phyloP scores from a whole-genome alignment of 1,284 basidiomycete genomes.

The Salmacisia buchloeana region DNA sequence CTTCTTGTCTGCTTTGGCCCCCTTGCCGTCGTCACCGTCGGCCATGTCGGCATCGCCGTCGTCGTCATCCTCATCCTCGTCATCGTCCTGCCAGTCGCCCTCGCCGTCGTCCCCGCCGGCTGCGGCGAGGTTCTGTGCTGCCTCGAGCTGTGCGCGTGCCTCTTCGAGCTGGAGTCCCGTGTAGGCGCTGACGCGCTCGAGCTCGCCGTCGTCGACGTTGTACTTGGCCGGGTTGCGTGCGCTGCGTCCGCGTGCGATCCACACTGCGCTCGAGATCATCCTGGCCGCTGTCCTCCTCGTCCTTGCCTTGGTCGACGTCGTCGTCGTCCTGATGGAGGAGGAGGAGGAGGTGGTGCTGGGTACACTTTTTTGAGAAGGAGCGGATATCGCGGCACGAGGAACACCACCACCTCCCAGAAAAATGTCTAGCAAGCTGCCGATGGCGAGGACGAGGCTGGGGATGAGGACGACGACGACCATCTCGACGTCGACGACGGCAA shows the following conservation, averaged over 20 bases:
- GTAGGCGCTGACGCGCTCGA: conserved; percentile 81
- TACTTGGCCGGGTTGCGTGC: conserved; percentile 77
- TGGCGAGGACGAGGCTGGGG: background rate
- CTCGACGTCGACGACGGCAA: background rate
- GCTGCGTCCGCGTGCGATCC: conserved; percentile 80
- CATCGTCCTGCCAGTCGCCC: conserved; percentile 22
- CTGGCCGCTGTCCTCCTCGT: background rate
- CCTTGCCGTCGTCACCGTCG: conserved; percentile 50
- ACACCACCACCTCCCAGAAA: background rate
- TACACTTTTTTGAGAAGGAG: background rate
- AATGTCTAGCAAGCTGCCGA: too few species aligned
- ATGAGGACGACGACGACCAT: background rate
- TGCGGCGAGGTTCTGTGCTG: conserved; percentile 35
- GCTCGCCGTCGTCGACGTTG: conserved; percentile 80
- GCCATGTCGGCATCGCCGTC: conserved; percentile 23
- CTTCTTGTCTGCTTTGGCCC: conserved; percentile 52
- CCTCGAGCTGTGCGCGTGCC: conserved; percentile 74
- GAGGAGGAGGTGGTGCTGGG: background rate
- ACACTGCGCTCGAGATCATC: conserved; percentile 57
- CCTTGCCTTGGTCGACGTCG: background rate
- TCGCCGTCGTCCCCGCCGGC: conserved; percentile 28
- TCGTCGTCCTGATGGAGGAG: background rate
- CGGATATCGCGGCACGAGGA: background rate
- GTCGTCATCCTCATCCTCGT: conserved; percentile 28
- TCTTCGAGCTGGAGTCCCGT: conserved; percentile 83